These are phyloP conservation scores for Colletotrichum siamense DNA, from an alignment of 2,329 filamentous ascomycete species.

Conservation along the genomic window DNA sequence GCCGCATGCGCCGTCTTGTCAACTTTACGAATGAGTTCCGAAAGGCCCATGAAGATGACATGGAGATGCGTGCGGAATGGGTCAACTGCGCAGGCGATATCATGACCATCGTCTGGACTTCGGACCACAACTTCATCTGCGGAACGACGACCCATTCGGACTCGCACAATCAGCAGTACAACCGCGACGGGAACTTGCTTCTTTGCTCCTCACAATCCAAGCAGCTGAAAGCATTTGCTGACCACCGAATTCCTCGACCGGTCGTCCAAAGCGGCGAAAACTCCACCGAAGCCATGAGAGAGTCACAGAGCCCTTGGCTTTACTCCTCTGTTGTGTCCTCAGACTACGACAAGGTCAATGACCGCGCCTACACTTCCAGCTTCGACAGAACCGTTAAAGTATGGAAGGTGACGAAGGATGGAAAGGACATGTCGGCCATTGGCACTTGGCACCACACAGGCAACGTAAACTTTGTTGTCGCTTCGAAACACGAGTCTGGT, in stretches of 20 bases:
- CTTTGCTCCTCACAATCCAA: conserved; percentile 54
- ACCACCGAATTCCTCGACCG: conserved; percentile 63
- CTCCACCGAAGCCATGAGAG: conserved; percentile 59
- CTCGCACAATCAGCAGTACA: conserved; percentile 69
- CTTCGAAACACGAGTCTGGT: conserved; percentile 51
- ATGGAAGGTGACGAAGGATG: conserved; percentile 51
- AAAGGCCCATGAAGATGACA: conserved; percentile 53
- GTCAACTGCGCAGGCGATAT: conserved; percentile 68
- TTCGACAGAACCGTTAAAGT: conserved; percentile 68
- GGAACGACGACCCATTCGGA: conserved; percentile 69
- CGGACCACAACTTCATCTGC: conserved; percentile 60
- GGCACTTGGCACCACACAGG: conserved; percentile 63
- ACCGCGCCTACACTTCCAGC: conserved; percentile 62
- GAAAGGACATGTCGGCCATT: conserved; percentile 45
- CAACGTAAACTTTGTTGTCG: conserved; percentile 67
- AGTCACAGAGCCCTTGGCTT: conserved; percentile 66
- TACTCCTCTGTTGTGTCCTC: conserved; percentile 69
- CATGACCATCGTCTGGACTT: conserved; percentile 62
- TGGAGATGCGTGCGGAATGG: conserved; percentile 59
- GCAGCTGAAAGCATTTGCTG: conserved; percentile 55
- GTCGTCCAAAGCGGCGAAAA: conserved; percentile 60
- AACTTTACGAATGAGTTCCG: conserved; percentile 53
- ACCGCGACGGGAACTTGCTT: conserved; percentile 67
- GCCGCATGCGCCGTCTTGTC: conserved; percentile 42
- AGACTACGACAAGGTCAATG: conserved; percentile 53